Conservation (phyloP, 1,284 basidiomycete species). For the Jaminaea rosea region DNA sequence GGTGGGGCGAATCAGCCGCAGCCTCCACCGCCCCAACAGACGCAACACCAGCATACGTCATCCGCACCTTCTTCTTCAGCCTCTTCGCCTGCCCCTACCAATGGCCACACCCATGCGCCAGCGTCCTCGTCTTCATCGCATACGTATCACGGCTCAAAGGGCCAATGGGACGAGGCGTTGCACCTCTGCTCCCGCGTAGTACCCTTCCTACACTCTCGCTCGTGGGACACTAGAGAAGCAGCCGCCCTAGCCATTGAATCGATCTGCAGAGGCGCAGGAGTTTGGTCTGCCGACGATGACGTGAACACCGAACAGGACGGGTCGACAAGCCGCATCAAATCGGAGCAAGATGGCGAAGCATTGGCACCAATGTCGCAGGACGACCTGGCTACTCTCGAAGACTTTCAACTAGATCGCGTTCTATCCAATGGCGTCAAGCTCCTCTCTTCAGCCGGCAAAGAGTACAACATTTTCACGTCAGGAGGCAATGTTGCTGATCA, state of each 20-base stretch:
- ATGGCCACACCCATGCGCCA: neutral
- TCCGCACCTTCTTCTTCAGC: neutral
- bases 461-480: conserved; percentile 53
- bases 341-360: neutral
- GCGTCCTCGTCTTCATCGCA: conserved; percentile 4
- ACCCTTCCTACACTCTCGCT: conserved; percentile 77
- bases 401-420: conserved; percentile 61
- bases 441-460: conserved; percentile 76
- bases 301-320: neutral
- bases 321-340: neutral
- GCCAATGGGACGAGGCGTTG: conserved; percentile 57
- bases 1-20: conserved; percentile 15
- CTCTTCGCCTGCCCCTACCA: neutral
- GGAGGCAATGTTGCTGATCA: conserved; percentile 49
- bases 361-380: neutral
- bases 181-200: conserved; percentile 58
- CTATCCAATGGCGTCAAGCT: conserved; percentile 66
- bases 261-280: conserved; percentile 70
- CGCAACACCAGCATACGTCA: conserved; percentile 5
- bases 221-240: conserved; percentile 73
- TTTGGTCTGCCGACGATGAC: conserved; percentile 55
- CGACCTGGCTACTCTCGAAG: conserved; percentile 27
- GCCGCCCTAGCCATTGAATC: conserved; percentile 75
- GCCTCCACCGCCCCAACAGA: neutral
- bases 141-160: conserved; percentile 53